Percentiles rank a stretch among this genome's conserved stretches.
These are phyloP conservation scores for Thraustotheca clavata DNA, from an alignment of 352 stramenopile species.

Conservation along the genomic window DNA sequence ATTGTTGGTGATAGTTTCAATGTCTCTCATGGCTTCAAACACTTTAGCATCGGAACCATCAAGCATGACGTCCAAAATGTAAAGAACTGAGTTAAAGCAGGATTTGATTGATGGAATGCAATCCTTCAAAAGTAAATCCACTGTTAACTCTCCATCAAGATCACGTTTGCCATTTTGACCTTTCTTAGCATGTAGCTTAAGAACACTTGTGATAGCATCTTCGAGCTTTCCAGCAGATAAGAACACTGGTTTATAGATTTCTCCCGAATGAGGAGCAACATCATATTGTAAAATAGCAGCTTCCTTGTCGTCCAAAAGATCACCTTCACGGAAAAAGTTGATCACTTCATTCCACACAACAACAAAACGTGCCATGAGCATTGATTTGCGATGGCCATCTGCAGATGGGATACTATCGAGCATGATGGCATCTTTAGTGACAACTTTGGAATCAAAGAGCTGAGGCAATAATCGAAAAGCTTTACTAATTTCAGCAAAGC, in stretches of 20 bases:
- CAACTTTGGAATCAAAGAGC: constrained; percentile 64
- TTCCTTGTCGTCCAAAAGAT: constrained; percentile 67
- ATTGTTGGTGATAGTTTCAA: constrained; percentile 49
- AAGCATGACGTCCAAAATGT: constrained; percentile 56
- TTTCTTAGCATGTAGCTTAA: constrained; percentile 45
- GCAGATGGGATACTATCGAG: constrained; percentile 7
- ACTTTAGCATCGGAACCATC: constrained; percentile 57
- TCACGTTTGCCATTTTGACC: not conserved
- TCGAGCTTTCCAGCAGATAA: constrained; percentile 61
- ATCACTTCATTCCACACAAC: constrained; percentile 76
- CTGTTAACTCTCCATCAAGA: constrained; percentile 48
- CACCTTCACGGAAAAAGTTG: constrained; percentile 65
- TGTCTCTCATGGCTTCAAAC: constrained; percentile 48
- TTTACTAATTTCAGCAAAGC: constrained; percentile 56
- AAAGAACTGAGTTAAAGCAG: constrained; percentile 68
- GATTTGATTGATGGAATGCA: constrained; percentile 58
- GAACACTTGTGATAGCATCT: constrained; percentile 51
- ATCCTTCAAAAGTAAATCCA: constrained; percentile 62
- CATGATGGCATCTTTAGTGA: constrained; percentile 27
- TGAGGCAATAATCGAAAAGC: constrained; percentile 54
- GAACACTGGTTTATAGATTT: constrained; percentile 75
- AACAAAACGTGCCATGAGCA: constrained; percentile 69
- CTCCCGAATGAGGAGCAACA: constrained; percentile 47
- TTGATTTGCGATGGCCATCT: constrained; percentile 20
- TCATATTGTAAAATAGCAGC: constrained; percentile 64